Percentiles rank a stretch among this genome's conserved stretches.
Conservation (phyloP, 257 asterid genomes). For the Misopates orontium region DNA sequence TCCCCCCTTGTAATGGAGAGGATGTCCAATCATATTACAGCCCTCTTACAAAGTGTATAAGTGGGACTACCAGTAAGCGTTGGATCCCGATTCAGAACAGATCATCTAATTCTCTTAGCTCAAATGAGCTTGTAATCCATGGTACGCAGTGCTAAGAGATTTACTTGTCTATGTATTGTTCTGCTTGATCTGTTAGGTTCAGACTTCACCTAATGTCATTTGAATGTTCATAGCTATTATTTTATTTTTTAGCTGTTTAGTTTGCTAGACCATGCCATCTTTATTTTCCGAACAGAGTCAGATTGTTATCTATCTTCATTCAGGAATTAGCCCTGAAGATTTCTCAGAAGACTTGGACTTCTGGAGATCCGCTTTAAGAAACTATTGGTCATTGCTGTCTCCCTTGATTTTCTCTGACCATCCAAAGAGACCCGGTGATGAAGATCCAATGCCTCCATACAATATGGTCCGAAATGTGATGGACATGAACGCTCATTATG, state of each 20-base stretch:
- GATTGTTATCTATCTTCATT: constrained; percentile 19
- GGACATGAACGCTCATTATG: constrained; percentile 93
- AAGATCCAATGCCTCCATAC: constrained; percentile 87
- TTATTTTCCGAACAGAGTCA: constrained; percentile 11
- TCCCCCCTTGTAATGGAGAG: constrained; percentile 77
- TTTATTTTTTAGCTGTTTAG: no score
- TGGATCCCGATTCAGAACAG: constrained; percentile 79
- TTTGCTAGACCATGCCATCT: no score
- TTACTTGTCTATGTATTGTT: no score
- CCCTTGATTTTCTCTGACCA: constrained; percentile 96
- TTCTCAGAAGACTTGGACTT: constrained; percentile 64
- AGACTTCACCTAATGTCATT: constrained; percentile 4
- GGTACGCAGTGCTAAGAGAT: constrained; percentile 63
- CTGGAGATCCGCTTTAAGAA: constrained; percentile 73
- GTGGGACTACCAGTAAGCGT: constrained; percentile 66
- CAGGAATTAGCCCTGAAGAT: constrained; percentile 80
- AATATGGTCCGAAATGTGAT: constrained; percentile 93
- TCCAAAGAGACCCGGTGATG: constrained; percentile 96
- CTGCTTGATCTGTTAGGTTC: no score
- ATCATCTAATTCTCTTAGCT: constrained; percentile 46
- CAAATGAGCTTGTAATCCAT: constrained; percentile 61
- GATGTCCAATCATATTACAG: constrained; percentile 69
- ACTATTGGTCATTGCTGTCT: constrained; percentile 93
- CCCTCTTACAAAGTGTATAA: constrained; percentile 71
- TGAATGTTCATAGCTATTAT: neutral